Conservation (phyloP, 2,329 filamentous ascomycete genomes). For the Lasiodiplodia citricola region DNA sequence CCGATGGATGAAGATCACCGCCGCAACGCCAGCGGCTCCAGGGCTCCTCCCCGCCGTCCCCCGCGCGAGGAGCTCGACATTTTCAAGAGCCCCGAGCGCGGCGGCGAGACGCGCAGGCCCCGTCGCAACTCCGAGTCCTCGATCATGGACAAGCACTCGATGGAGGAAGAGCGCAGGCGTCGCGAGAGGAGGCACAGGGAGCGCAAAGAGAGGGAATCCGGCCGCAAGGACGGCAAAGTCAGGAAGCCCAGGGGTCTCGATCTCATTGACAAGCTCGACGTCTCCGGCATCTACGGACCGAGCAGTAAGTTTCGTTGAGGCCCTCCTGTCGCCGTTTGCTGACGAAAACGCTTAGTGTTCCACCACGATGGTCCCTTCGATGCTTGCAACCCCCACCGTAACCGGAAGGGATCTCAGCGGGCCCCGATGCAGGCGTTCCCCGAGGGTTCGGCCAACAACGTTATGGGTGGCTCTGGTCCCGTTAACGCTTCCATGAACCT, state of each 20-base stretch:
- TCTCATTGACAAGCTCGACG: constrained; percentile 95
- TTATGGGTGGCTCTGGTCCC: constrained; percentile 84
- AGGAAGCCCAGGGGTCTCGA: constrained; percentile 66
- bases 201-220: constrained; percentile 61
- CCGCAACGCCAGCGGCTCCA: constrained; percentile 10
- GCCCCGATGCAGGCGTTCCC: constrained; percentile 98
- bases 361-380: constrained; percentile 98
- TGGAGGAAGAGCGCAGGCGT: constrained; percentile 62
- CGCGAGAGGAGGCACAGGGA: constrained; percentile 48
- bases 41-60: constrained; percentile 28
- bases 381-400: constrained; percentile 92
- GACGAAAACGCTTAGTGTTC: constrained; percentile 68
- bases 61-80: constrained; percentile 46
- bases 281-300: constrained; percentile 92
- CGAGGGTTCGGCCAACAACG: constrained; percentile 89
- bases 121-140: constrained; percentile 84
- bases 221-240: constrained; percentile 52
- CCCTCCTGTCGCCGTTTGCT: constrained; percentile 24
- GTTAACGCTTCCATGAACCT: constrained; percentile 82
- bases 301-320: constrained; percentile 68
- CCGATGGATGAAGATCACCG: constrained; percentile 38
- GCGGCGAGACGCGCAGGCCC: constrained; percentile 56
- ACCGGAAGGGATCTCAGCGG: constrained; percentile 78
- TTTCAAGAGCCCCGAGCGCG: constrained; percentile 39
- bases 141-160: constrained; percentile 66